Conservation (phyloP, 108 stramenopile species). For the Schizochytrium sp. region DNA sequence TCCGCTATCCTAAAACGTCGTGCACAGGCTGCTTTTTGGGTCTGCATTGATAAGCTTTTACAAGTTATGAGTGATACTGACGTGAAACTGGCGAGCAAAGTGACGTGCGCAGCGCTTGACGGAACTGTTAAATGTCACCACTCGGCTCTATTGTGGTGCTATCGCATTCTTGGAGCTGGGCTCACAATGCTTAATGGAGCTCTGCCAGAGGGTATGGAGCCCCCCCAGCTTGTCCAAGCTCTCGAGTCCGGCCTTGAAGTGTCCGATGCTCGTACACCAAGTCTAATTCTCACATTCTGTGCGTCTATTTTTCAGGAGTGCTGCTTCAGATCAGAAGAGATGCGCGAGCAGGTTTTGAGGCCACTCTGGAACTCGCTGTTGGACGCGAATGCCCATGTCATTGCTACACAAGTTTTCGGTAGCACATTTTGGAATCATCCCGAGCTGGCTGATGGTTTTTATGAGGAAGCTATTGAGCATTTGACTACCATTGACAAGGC, state of each 20-base stretch:
- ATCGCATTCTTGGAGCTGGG: neutral
- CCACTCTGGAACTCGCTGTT: neutral
- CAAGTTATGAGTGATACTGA: neutral
- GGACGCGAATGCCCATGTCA: neutral
- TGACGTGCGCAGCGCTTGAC: neutral
- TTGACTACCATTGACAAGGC: neutral
- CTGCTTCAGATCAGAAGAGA: neutral
- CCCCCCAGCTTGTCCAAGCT: neutral
- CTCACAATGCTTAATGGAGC: neutral
- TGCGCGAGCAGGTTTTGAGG: neutral
- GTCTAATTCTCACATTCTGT: conserved; percentile 29
- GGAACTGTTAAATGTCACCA: conserved; percentile 3
- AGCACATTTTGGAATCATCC: neutral
- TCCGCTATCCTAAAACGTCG: conserved; percentile 5
- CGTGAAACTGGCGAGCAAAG: neutral
- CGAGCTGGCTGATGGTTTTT: neutral
- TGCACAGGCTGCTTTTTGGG: conserved; percentile 25
- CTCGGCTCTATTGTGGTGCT: neutral
- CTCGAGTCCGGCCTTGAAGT: conserved; percentile 7
- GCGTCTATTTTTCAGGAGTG: neutral
- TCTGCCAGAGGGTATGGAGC: neutral
- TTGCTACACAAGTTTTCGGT: neutral
- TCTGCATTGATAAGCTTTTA: neutral
- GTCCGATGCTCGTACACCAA: neutral
- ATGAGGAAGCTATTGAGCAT: neutral